Evolutionary conservation across 805 yeast species (phyloP).

Genomic region (Sugiyamaella floridensis): DNA sequence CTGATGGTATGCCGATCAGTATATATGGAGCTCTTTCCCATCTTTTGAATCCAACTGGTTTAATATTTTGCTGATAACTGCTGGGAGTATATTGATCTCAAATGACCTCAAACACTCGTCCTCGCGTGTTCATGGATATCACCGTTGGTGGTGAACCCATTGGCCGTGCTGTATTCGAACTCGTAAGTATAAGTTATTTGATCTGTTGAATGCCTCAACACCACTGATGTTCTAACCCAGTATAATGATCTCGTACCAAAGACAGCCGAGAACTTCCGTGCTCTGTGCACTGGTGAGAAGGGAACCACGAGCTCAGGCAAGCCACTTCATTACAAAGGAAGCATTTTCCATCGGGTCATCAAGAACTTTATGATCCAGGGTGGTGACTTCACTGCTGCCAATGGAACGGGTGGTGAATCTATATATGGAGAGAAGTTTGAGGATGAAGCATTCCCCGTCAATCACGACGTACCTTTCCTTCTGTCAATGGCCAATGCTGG

Average conservation of each 20-base stretch:
- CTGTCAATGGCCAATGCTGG: constrained; percentile 91
- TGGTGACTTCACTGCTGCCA: constrained; percentile 31
- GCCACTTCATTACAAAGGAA: constrained; percentile 23
- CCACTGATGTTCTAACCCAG: constrained; percentile 1
- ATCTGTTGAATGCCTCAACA: neutral
- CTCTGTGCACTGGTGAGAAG: constrained; percentile 81
- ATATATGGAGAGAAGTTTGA: constrained; percentile 27
- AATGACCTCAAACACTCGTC: constrained; percentile 17
- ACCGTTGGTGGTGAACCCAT: constrained; percentile 59
- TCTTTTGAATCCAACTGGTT: too few relatives aligned
- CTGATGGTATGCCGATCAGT: too few relatives aligned
- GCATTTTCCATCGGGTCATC: constrained; percentile 29
- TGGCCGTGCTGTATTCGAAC: constrained; percentile 76
- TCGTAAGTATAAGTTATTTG: constrained; percentile 32
- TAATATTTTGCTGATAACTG: too few relatives aligned
- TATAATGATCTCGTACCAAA: constrained; percentile 56
- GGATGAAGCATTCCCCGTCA: constrained; percentile 37
- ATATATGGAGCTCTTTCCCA: too few relatives aligned
- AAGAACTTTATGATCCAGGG: constrained; percentile 32
- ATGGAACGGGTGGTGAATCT: constrained; percentile 47
- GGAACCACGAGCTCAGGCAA: constrained; percentile 38
- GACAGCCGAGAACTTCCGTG: constrained; percentile 82
- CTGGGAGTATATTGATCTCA: too few relatives aligned
- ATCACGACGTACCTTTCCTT: constrained; percentile 72
- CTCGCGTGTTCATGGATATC: constrained; percentile 75